Base-by-base conservation (phyloP, 2,329 filamentous ascomycete species). In the Microdochium nivale region DNA sequence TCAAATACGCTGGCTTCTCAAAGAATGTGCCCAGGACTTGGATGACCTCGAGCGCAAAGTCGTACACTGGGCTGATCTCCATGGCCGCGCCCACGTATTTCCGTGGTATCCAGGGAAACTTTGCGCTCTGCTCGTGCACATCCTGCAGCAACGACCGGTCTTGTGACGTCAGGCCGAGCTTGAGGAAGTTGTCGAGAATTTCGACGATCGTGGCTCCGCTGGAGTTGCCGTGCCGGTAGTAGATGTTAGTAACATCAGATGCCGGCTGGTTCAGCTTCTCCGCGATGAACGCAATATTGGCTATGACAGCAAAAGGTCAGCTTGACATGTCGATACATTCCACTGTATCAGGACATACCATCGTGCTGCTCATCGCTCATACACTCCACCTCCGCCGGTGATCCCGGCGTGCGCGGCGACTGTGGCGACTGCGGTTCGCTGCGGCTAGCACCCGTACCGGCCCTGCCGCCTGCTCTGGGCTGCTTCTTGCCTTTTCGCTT, bases 211-310 rank as follows among this genome's bases (percentile, higher is more conserved):
- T 66, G 7, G 65, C 65, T 16, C 70, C 70, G 32, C 64, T 65
- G 0, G 72, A 75, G 44, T 60, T 65, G 24, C 63, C 59, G 27
- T 67, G 67, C 7, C 66, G 64, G 24, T 64, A 59, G 54, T 75
- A 78, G 16, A 72, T 67, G 10, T 61, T 61, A 2, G 65, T 65
- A 4, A 75, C 70, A 25, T 75, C 69, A 3, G 67, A 67, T 24
- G 66, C 65, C 0, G 70, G 65, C 30, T 75, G 59, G 46, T 69
- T 65, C 10, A 78, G 65, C 44, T 69, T 66, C 46, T 76, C 69
- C 16, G 72, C 70, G 25, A 78, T 61, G 55, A 70, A 74, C 3
- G 65, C 58, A 30, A 78, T 70, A 27, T 75, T 69, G 32, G 71
- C 68, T 63, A n/a, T 37, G 25, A 48, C 24, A 4, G n/a, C n/a